Evolutionary conservation across 108 stramenopile genomes (phyloP), one percentile per base, ranked within the genome.

Genomic region (Nitzschia palea): DNA sequence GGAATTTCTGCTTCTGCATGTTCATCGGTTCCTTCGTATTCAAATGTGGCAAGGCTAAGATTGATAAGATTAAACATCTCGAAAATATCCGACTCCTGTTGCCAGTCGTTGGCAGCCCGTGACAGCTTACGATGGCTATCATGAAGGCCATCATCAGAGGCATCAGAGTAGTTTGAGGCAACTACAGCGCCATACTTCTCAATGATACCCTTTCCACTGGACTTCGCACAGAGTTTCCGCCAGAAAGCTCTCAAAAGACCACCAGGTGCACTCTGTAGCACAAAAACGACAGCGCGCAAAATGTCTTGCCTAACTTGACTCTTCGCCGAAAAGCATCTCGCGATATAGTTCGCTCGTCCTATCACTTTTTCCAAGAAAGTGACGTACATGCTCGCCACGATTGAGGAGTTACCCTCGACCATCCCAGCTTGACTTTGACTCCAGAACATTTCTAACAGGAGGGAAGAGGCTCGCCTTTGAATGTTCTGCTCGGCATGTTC

Each of bases 381-480:
- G 23, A 88, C 52, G 70, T 84, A 84, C 73, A 94, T 84, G 51
- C 83, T 85, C 0, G 87, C 88, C 42, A 86, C 79, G 50, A 84
- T 55, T 2, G 88, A 67, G 17, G 85, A 59, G 52, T 74, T 76
- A 27, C 90, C 90, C 10, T 79, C 75, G 15, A 62, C 74, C 70
- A 82, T 60, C 28, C 87, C 80, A 27, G 76, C 55, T 55, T 82
- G 82, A 60, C 87, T 89, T 32, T 76, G 68, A 2, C 77, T 45
- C 90, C 93, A 94, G 56, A 94, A 90, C 12, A 94, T 60, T 55
- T 94, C 93, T 34, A 86, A 76, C n/a, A 94, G 58, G 2, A 91
- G 74, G 17, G 93, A 87, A 3, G 87, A 64, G 51, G 93, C 77
- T 54, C 93, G 76, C n/a, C 81, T 73, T 62, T 91, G 93, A 44